phyloP scores from a whole-genome alignment of 768 basidiomycete species.

The Imleria badia region DNA sequence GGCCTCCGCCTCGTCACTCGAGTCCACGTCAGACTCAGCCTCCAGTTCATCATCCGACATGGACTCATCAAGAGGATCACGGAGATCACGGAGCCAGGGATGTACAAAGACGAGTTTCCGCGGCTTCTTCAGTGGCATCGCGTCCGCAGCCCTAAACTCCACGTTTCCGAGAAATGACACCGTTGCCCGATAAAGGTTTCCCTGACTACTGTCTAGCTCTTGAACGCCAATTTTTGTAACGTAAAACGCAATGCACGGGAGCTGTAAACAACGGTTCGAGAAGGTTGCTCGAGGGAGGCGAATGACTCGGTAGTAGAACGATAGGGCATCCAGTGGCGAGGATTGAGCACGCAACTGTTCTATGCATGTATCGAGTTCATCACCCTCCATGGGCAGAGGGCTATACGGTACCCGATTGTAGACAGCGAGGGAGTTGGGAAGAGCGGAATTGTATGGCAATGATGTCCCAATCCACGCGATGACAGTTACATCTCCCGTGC shows the following conservation, averaged over 20 bases:
- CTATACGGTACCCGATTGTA: background rate
- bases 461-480: slow-evolving; percentile 8
- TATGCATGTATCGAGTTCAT: background rate
- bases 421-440: slow-evolving; percentile 5
- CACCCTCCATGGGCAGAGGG: background rate
- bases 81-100: slow-evolving; percentile 12
- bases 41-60: background rate
- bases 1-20: background rate
- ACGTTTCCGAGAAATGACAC: background rate
- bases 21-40: background rate
- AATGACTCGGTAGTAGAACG: background rate
- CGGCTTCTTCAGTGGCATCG: background rate
- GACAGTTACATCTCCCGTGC: slow-evolving; percentile 3
- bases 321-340: no score
- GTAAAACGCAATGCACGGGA: background rate
- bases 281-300: background rate
- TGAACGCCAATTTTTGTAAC: background rate
- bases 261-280: background rate
- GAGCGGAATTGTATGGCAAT: slow-evolving; percentile 7
- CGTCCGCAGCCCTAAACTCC: background rate
- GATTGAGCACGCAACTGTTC: background rate
- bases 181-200: background rate
- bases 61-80: background rate
- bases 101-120: slow-evolving; percentile 3
- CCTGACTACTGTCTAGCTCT: background rate